Base-by-base conservation (phyloP, 768 basidiomycete genomes). In the Leccinum imitatum region DNA sequence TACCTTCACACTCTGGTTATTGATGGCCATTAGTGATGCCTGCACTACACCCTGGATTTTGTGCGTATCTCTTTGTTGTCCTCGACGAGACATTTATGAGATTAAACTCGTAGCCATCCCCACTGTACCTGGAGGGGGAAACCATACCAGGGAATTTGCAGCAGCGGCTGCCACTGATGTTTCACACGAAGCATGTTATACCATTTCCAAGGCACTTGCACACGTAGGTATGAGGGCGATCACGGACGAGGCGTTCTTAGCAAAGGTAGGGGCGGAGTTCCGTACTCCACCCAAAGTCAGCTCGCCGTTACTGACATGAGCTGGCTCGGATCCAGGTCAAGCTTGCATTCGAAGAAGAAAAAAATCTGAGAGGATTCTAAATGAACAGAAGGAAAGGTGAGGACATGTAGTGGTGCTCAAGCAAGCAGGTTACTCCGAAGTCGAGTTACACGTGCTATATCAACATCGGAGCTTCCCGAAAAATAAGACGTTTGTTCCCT, bases 121-220 rank as follows among this genome's bases (percentile, higher is more conserved):
- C 3, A 91, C 88, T 0, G 77, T 84, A 21, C 69, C 76, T 0
- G 79, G 85, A 63, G 91, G 90, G 11, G 90, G 90, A 8, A 93
- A 93, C 67, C 92, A 93, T 65, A 93, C 92, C 0, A 75, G 74
- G 2, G 85, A 76, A 13, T 93, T 93, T 69, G 75, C 82, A n/a
- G 73, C 82, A 19, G 76, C 89, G 0, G 90, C 90, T 0, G 78
- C 82, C 0, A 87, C 84, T 0, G 69, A 76, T 3, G 76, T 74
- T 30, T 84, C 90, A 0, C 92, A 93, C 62, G 76, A 84, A 27
- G 87, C 86, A 6, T 86, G 84, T 61, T 72, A 92, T 53, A 80
- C 84, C 57, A 79, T 91, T 4, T 83, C 86, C 21, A 90, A 89
- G 65, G 87, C 85, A 5, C 79, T 93, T 13, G 90, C 91, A 3